Conservation (phyloP, 2,329 filamentous ascomycete genomes). For the Thelonectria rubi region DNA sequence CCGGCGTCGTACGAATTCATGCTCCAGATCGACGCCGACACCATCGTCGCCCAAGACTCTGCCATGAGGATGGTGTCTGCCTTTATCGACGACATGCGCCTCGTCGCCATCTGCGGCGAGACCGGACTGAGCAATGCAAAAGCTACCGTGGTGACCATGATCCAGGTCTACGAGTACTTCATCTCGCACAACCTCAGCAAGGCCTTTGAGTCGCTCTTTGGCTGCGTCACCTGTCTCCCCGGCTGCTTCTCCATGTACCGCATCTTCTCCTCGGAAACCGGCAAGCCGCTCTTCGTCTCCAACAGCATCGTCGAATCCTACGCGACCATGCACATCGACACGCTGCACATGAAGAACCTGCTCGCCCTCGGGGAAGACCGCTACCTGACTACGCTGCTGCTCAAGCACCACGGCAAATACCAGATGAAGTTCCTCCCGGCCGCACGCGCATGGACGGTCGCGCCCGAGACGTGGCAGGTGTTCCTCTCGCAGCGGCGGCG, state of each 20-base stretch:
- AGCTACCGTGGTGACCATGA: conserved; percentile 98
- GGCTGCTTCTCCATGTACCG: conserved; percentile 99
- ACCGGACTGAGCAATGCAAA: conserved; percentile 96
- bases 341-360: conserved; percentile 95
- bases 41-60: conserved; percentile 89
- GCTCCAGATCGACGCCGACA: conserved; percentile 98
- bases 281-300: conserved; percentile 91
- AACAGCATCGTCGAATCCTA: conserved; percentile 90
- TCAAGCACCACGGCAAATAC: conserved; percentile 95
- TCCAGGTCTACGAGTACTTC: conserved; percentile 99
- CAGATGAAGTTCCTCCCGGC: conserved; percentile 95
- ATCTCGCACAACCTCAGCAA: conserved; percentile 98
- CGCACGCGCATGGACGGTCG: conserved; percentile 91
- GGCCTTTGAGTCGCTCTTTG: conserved; percentile 97
- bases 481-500: conserved; percentile 94
- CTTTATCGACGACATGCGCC: conserved; percentile 92
- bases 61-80: conserved; percentile 91
- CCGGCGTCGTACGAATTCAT: conserved; percentile 97
- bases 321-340: conserved; percentile 87
- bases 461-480: conserved; percentile 92
- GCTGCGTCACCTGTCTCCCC: conserved; percentile 96
- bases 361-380: conserved; percentile 95
- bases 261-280: conserved; percentile 89
- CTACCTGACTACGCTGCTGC: conserved; percentile 97
- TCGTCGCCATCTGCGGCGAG: conserved; percentile 96